A percentile compares a stretch with the other conserved stretches of the same genome.
These are phyloP conservation scores for Talaromyces sp. DNA, from an alignment of 2,329 filamentous ascomycete species.

Conservation along the genomic window DNA sequence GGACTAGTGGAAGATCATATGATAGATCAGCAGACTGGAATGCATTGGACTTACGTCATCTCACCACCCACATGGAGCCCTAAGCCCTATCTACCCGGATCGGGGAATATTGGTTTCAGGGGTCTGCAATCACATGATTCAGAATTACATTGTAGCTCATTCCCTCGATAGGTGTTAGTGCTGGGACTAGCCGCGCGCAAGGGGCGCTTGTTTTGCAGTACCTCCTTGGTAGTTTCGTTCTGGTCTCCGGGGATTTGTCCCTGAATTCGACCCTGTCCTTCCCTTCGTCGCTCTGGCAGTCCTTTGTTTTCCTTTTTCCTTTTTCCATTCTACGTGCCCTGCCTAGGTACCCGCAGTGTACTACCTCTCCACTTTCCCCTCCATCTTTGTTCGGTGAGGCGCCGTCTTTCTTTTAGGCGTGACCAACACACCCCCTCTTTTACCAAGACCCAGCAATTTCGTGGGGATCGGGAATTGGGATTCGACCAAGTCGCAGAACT, in stretches of 20 bases:
- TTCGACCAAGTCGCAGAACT: not conserved
- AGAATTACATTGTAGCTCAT: not conserved
- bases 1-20: not conserved
- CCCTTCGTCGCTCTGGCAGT: conserved; percentile 34
- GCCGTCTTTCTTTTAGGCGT: conserved; percentile 28
- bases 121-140: not conserved
- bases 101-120: not conserved
- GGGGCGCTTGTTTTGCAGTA: conserved; percentile 40
- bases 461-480: not conserved
- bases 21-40: not conserved
- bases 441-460: conserved; percentile 10
- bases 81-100: conserved; percentile 3
- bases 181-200: conserved; percentile 39
- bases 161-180: conserved; percentile 10
- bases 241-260: conserved; percentile 4
- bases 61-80: not conserved
- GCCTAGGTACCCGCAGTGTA: conserved; percentile 16
- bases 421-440: not conserved
- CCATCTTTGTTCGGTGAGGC: conserved; percentile 21
- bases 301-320: conserved; percentile 24
- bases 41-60: not conserved
- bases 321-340: conserved; percentile 4
- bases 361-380: conserved; percentile 20
- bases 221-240: conserved; percentile 29
- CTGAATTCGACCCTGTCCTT: conserved; percentile 12